phyloP scores from a whole-genome alignment of 2,329 filamentous ascomycete species.

The Trichophyton rubrum region DNA sequence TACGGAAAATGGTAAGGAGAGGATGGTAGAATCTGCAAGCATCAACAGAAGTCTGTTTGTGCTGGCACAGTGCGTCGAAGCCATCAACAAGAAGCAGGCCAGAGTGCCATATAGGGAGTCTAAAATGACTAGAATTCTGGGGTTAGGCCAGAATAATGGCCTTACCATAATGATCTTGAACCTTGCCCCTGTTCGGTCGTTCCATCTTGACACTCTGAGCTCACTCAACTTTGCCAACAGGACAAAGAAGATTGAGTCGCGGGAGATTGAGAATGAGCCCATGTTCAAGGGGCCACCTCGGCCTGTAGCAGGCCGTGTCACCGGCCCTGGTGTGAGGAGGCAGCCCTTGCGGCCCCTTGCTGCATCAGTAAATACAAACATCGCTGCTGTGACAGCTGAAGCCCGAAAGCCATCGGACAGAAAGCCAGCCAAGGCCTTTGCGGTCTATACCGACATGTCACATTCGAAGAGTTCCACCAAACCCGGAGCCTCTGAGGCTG shows the following conservation, averaged over 20 bases:
- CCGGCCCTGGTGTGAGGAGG: slow-evolving; percentile 40
- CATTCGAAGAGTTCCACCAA: slow-evolving; percentile 21
- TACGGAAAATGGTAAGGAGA: slow-evolving; percentile 85
- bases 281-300: slow-evolving; percentile 66
- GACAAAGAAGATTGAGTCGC: slow-evolving; percentile 90
- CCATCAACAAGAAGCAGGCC: slow-evolving; percentile 62
- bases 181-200: slow-evolving; percentile 77
- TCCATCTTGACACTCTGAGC: slow-evolving; percentile 85
- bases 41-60: slow-evolving; percentile 98
- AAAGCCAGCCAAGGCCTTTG: slow-evolving; percentile 73
- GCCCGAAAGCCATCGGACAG: slow-evolving; percentile 43
- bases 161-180: slow-evolving; percentile 96
- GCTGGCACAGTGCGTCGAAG: slow-evolving; percentile 86
- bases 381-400: slow-evolving; percentile 43
- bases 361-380: slow-evolving; percentile 61
- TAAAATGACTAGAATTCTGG: slow-evolving; percentile 93
- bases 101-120: slow-evolving; percentile 88
- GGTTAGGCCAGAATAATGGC: slow-evolving; percentile 85
- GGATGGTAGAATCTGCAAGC: slow-evolving; percentile 84
- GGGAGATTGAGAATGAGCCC: slow-evolving; percentile 90
- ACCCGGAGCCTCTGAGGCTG: slow-evolving; percentile 22
- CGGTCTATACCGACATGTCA: slow-evolving; percentile 66
- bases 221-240: slow-evolving; percentile 90
- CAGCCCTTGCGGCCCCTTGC: slow-evolving; percentile 70
- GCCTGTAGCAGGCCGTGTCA: slow-evolving; percentile 31